Evolutionary conservation across 1,284 basidiomycete genomes (phyloP).

Genomic region (Leccinum idahoense): DNA sequence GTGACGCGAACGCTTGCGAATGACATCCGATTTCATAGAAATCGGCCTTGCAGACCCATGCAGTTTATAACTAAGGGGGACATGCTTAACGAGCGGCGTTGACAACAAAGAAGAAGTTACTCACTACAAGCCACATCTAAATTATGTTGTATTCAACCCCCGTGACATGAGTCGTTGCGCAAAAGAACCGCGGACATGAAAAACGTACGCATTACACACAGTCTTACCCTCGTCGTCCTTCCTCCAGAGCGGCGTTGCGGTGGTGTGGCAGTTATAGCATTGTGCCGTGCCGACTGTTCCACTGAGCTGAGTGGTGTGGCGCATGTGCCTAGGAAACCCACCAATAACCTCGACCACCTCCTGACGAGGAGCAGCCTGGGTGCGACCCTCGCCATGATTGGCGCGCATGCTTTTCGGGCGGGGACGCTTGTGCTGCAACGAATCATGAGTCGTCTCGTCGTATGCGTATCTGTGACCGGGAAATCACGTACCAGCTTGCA

Average conservation of each 20-base stretch:
- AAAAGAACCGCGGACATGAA: slow-evolving; percentile 4
- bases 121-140: no score
- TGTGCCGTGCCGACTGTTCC: slow-evolving; percentile 46
- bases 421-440: neutral
- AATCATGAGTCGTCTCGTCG: no score
- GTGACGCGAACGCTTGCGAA: no score
- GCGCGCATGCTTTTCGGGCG: slow-evolving; percentile 80
- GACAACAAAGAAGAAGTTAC: no score
- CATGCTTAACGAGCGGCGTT: no score
- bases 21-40: no score
- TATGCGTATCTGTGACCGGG: neutral
- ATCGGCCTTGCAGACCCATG: no score
- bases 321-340: slow-evolving; percentile 30
- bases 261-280: slow-evolving; percentile 88
- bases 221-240: slow-evolving; percentile 91
- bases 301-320: slow-evolving; percentile 23
- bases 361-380: slow-evolving; percentile 52
- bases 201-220: slow-evolving; percentile 80
- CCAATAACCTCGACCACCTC: slow-evolving; percentile 49
- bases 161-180: slow-evolving; percentile 9
- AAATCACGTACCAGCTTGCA: slow-evolving; percentile 60
- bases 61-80: no score
- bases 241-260: slow-evolving; percentile 85
- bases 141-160: no score
- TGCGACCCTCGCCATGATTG: slow-evolving; percentile 56